A percentile compares a stretch with the other conserved stretches of the same genome.
phyloP scores from a whole-genome alignment of 169 alveolate species.

The Cytauxzoon felis region DNA sequence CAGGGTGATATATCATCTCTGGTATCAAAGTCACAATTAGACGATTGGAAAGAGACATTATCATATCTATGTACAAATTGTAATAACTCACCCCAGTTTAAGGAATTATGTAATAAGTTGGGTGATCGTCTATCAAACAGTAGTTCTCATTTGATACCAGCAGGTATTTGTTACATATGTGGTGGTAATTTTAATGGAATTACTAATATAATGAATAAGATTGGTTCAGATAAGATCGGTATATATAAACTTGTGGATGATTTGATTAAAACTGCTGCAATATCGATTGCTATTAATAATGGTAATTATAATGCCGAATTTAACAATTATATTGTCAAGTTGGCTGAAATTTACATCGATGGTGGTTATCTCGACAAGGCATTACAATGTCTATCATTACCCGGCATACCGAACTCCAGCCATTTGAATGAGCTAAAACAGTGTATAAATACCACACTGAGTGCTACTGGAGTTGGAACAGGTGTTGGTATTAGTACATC shows the following conservation, averaged over 20 bases:
- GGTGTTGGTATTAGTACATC: too few species aligned
- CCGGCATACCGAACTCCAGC: slow-evolving; percentile 6
- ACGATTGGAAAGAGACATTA: slow-evolving; percentile 69
- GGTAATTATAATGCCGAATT: slow-evolving; percentile 1
- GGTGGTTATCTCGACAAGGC: slow-evolving; percentile 46
- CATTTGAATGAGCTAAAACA: neutral
- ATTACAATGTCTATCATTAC: slow-evolving; percentile 28
- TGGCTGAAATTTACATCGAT: slow-evolving; percentile 56
- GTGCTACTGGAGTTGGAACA: neutral
- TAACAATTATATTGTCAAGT: slow-evolving; percentile 19
- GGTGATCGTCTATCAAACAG: slow-evolving; percentile 66
- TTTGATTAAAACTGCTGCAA: slow-evolving; percentile 27
- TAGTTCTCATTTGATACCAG: slow-evolving; percentile 65
- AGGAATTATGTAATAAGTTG: slow-evolving; percentile 50
- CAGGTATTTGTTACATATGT: slow-evolving; percentile 75
- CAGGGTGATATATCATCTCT: slow-evolving; percentile 54
- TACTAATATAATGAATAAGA: slow-evolving; percentile 70
- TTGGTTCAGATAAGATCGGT: slow-evolving; percentile 13
- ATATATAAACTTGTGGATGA: slow-evolving; percentile 15
- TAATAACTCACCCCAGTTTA: slow-evolving; percentile 36
- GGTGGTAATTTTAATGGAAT: slow-evolving; percentile 72
- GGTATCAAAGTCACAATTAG: slow-evolving; percentile 55
- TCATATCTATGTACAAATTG: slow-evolving; percentile 63
- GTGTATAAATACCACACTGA: slow-evolving; percentile 4
- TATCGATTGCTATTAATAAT: slow-evolving; percentile 8